A percentile compares a stretch with the other conserved stretches of the same genome.
phyloP scores from a whole-genome alignment of 139 green algal species.

The Volvox africanus region DNA sequence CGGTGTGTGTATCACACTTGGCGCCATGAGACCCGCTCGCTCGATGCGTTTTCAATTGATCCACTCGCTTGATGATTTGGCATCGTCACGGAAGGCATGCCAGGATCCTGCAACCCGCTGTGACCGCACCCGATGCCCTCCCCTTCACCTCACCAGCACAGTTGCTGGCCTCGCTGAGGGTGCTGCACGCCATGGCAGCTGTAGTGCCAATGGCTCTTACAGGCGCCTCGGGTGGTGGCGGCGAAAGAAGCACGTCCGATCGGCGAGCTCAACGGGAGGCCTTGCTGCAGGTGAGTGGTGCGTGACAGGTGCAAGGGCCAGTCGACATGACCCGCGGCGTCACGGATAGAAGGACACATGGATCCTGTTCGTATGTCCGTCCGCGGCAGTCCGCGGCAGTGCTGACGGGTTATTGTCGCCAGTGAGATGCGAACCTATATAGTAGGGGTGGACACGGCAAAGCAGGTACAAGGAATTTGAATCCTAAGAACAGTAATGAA shows the following conservation, averaged over 20 bases:
- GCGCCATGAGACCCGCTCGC: background rate
- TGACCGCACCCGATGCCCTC: background rate
- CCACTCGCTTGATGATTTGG: too few species aligned
- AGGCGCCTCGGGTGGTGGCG: background rate
- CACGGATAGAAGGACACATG: background rate
- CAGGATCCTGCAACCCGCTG: background rate
- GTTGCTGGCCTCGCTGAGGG: slow-evolving; percentile 39
- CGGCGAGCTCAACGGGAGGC: background rate
- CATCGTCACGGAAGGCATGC: too few species aligned
- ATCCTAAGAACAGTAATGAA: too few species aligned
- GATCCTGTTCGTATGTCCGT: background rate
- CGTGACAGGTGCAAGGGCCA: background rate
- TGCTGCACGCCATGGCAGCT: slow-evolving; percentile 55
- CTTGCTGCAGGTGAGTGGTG: slow-evolving; percentile 5
- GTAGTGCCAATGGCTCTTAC: slow-evolving; percentile 37
- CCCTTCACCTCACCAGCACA: background rate
- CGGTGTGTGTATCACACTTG: background rate
- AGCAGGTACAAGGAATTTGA: background rate
- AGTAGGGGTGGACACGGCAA: background rate
- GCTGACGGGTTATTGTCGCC: background rate
- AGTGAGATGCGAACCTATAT: background rate
- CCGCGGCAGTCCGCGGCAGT: background rate
- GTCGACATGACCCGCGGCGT: background rate
- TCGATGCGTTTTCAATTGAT: background rate
- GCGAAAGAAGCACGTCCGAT: background rate